Evolutionary conservation across 2,329 filamentous ascomycete genomes (phyloP), one percentile per base, ranked within the genome.

Genomic region (Trichoderma sp.): DNA sequence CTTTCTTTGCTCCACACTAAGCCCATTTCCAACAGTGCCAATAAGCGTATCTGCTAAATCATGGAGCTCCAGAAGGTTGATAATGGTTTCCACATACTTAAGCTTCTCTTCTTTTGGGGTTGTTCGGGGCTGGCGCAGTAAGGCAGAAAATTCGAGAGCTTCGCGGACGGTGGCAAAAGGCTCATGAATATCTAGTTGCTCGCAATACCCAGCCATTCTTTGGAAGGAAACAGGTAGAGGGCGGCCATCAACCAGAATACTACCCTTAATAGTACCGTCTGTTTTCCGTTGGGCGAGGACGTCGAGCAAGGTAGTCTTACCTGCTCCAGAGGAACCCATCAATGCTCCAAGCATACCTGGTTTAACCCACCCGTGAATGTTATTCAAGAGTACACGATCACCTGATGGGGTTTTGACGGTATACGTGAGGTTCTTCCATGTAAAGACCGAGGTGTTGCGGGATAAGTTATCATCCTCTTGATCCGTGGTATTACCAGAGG

Each of bases 261-360:
- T 88, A 53, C 92, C 92, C n/a, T 80, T 82, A 29, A 94, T 90
- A 2, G 90, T 89, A 72, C 92, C 92, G 79, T 92, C 91, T 0
- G 90, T 93, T 68, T 91, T 90, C 72, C 92, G 87, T 69, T 91
- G 91, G 5, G 92, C 92, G 37, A 97, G 84, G 2, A 93, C 91
- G 77, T 95, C 92, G 7, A 96, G 82, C 4, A 97, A 84, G 0
- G 92, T 95, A 0, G 92, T 96, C 79, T 96, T 96, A 60, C 93
- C 92, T n/a, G 93, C 92, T 71, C 92, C 92, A 12, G 89, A 91
- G 2, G 91, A 87, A 73, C 92, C 90, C 91, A 94, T 92, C 17
- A 94, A 81, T 4, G 91, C 92, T 4, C 89, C 92, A 19, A 93
- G 78, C 71, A 89, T 93, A 53, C 92, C 92, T 1, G 92, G 91